Evolutionary conservation across 257 asterid species (phyloP), one percentile per base, ranked within the genome.

Genomic region (Buddleja alternifolia): DNA sequence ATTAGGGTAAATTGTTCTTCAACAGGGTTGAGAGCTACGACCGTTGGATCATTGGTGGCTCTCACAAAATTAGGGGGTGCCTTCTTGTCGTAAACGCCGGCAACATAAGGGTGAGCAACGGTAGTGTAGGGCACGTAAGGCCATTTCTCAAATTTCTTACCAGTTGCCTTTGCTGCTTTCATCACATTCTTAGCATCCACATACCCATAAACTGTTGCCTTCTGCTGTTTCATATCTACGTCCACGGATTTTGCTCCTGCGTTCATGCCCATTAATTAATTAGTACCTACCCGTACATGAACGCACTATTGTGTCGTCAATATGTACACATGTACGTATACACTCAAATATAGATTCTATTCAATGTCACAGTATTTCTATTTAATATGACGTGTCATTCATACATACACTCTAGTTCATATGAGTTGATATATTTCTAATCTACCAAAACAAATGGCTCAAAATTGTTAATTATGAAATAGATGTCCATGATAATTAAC

Each of bases 171-270:
- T 0, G 97, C 97, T 2, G 93, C 96, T 44, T 74, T 76, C 80
- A 93, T 23, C 66, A 93, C 98, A 48, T 82, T 80, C 84, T 90
- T 93, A 0, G 88, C 73, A 0, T 93, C 98, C 41, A 93, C 93
- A 60, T 70, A 82, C 0, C 98, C 97, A 23, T 85, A 69, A 51
- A 93, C 97, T 1, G 92, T 84, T 10, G 96, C 98, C 80, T 93
- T 93, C 69, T 93, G 97, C 80, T 86, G 88, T 71, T 93, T 93
- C 90, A 90, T 11, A 67, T 93, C 95, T 61, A 93, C 86, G 8
- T 88, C 97, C 82, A 93, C 98, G 0, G 88, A 79, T 67, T 86
- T 93, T n/a, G 96, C 95, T 5, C 98, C 98, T 92, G 71, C 40
- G 53, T 20, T 2, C 6, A n/a, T n/a, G 58, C 42, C 41, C 3